phyloP scores from a whole-genome alignment of 2,329 filamentous ascomycete species.

The Colletotrichum liaoningense region DNA sequence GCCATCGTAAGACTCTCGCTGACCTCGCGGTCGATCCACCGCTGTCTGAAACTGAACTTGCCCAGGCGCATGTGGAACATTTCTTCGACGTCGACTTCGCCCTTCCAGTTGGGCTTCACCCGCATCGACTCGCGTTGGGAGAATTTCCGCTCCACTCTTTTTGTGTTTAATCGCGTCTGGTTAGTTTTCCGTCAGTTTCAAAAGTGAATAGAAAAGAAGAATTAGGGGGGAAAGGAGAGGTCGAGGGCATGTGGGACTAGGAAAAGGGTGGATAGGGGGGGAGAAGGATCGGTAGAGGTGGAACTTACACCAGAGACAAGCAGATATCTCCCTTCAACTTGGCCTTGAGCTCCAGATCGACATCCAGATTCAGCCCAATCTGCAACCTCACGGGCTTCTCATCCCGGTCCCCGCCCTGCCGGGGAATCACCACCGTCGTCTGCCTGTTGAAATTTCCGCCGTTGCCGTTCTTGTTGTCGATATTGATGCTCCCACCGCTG shows the following conservation, averaged over 20 bases:
- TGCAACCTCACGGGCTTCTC: constrained; percentile 76
- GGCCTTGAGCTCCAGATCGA: constrained; percentile 83
- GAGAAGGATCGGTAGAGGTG: background rate
- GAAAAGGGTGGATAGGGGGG: too few relatives aligned
- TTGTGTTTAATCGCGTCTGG: constrained; percentile 21
- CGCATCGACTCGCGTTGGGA: constrained; percentile 20
- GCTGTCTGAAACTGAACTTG: constrained; percentile 42
- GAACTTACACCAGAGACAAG: constrained; percentile 72
- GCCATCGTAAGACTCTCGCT: constrained; percentile 40
- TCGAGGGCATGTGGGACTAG: too few relatives aligned
- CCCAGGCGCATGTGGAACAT: constrained; percentile 49
- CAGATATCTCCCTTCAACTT: constrained; percentile 82
- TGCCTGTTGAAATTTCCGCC: constrained; percentile 1
- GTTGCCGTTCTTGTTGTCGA: background rate
- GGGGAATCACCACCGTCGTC: constrained; percentile 38
- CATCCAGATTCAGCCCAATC: constrained; percentile 79
- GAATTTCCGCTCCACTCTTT: constrained; percentile 31
- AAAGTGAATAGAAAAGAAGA: too few relatives aligned
- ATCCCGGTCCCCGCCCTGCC: constrained; percentile 40
- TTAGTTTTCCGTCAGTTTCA: constrained; percentile 5
- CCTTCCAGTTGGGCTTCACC: constrained; percentile 20
- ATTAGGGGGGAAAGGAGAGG: too few relatives aligned
- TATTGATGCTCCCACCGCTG: background rate
- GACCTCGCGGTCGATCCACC: constrained; percentile 45
- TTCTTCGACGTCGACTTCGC: constrained; percentile 39